A percentile compares a stretch with the other conserved stretches of the same genome.
These are phyloP conservation scores for Tetracladium marchalianum DNA, from an alignment of 495 filamentous ascomycete genomes.

Conservation along the genomic window DNA sequence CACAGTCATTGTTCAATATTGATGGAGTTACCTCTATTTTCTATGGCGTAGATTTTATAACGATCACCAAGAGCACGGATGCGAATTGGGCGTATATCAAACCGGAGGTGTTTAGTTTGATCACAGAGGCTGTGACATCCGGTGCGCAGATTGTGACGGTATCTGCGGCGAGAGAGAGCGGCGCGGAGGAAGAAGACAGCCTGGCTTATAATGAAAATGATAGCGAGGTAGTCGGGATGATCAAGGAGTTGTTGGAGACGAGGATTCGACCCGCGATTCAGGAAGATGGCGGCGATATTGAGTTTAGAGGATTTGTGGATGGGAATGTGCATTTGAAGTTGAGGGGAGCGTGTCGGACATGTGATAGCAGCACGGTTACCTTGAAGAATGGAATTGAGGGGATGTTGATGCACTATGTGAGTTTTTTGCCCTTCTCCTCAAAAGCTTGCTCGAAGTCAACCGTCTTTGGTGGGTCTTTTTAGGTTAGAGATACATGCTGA, in stretches of 20 bases:
- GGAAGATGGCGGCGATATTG: constrained; percentile 96
- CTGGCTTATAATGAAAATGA: constrained; percentile 76
- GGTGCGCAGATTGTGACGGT: constrained; percentile 75
- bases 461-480: background rate
- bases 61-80: constrained; percentile 80
- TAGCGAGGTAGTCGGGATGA: constrained; percentile 90
- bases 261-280: constrained; percentile 90
- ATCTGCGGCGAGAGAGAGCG: constrained; percentile 46
- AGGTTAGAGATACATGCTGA: constrained; percentile 1
- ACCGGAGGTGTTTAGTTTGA: constrained; percentile 88
- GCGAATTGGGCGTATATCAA: constrained; percentile 91
- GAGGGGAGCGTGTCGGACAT: constrained; percentile 86
- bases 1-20: constrained; percentile 77
- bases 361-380: constrained; percentile 91
- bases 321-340: constrained; percentile 81
- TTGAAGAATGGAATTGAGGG: constrained; percentile 95
- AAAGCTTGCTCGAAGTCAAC: background rate
- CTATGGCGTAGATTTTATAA: constrained; percentile 92
- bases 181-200: constrained; percentile 52
- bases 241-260: constrained; percentile 96
- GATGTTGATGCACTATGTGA: constrained; percentile 75
- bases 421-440: constrained; percentile 13
- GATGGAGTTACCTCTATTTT: constrained; percentile 92
- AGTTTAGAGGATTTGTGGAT: constrained; percentile 80
- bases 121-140: constrained; percentile 79